Percentiles rank a stretch among this genome's conserved stretches.
Conservation (phyloP, 768 basidiomycete genomes). For the Naematelia aurantialba region DNA sequence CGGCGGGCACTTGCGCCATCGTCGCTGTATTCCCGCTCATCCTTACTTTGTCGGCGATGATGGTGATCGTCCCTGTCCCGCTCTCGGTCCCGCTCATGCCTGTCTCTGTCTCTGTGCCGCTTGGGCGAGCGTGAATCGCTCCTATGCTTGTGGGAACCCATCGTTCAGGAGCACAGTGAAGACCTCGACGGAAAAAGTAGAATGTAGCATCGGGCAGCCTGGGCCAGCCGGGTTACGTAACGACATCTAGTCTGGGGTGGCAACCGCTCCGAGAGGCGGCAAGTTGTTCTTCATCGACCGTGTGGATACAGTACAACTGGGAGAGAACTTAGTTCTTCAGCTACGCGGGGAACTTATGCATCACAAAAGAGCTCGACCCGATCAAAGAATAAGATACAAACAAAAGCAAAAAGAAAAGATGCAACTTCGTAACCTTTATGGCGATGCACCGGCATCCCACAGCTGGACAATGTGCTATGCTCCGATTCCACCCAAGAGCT, state of each 20-base stretch:
- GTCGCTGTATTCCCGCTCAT: constrained; percentile 1
- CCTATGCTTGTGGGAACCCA: neutral
- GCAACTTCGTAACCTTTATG: too few relatives aligned
- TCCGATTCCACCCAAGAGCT: too few relatives aligned
- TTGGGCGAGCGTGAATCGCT: neutral
- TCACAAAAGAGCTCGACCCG: neutral
- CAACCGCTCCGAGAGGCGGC: too few relatives aligned
- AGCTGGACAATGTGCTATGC: too few relatives aligned
- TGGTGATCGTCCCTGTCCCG: neutral
- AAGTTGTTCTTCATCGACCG: too few relatives aligned
- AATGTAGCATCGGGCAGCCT: too few relatives aligned
- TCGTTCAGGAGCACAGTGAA: neutral
- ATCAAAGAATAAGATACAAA: neutral
- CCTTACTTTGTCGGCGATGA: constrained; percentile 1
- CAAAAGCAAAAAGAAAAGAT: neutral
- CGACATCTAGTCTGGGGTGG: neutral
- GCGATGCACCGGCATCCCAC: too few relatives aligned
- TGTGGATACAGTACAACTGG: too few relatives aligned
- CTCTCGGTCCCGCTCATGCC: neutral
- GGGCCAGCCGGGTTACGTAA: neutral
- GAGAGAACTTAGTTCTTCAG: too few relatives aligned
- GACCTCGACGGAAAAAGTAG: too few relatives aligned
- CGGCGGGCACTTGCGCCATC: constrained; percentile 14
- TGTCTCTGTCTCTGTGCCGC: too few relatives aligned
- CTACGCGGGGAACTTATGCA: neutral